Evolutionary conservation across 257 asterid species (phyloP), one percentile per base, ranked within the genome.

Genomic region (Lavandula angustifolia): DNA sequence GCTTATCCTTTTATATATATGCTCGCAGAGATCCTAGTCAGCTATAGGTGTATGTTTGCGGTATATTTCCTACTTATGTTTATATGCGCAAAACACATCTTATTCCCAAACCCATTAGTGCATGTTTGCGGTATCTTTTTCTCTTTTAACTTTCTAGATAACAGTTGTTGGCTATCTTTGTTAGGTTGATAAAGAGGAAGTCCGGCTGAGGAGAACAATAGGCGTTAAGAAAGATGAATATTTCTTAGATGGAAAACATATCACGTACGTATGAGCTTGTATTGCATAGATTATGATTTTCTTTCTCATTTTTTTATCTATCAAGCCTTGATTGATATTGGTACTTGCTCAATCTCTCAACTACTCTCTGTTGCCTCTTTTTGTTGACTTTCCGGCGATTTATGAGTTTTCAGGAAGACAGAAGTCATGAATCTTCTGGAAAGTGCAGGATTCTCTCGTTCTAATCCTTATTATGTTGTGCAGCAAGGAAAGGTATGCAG

Each of bases 391-490:
- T 47, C 5, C 47, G 55, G 48, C 72, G 66, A 62, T 53, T 66
- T 56, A 42, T 64, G 68, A 37, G 61, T 58, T 84, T 79, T 74
- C 90, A 94, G 97, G 85, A 94, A 94, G 80, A 89, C 96, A 64
- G 99, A 94, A 76, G 99, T 94, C 74, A 91, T 85, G 95, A 94
- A 94, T 77, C 84, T 94, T 81, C 94, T 94, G 61, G 99, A 94
- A 78, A 94, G 99, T 94, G 99, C 99, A 40, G 99, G 99, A 59
- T 94, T 94, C 74, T 94, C 99, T 76, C 99, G 99, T 76, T 89
- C 99, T 57, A 94, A 94, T 84, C 99, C 99, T 38, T 94, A 94
- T 79, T 94, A 94, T 77, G 99, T 94, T 55, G 99, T 94, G 84
- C 99, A 94, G 80, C 99, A 94, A 82, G 99, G 99, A 50, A 94